Evolutionary conservation across 768 basidiomycete species (phyloP), one percentile per base, ranked within the genome.

Genomic region (Rhodotorula paludigena): DNA sequence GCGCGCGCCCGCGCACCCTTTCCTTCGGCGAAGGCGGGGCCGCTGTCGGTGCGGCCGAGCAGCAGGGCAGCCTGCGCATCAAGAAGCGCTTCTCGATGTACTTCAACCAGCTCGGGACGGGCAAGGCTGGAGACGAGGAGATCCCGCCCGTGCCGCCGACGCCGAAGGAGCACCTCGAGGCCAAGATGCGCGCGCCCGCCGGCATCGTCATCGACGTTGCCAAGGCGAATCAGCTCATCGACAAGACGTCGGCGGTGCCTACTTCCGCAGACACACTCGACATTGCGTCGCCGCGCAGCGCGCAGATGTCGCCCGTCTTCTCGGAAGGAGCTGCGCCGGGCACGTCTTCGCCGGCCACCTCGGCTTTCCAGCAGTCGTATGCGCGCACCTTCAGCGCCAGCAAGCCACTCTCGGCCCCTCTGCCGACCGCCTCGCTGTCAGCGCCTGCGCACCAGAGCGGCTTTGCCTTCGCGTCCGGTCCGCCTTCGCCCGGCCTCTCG

Each of bases 71-170:
- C 32, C 25, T 21, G 21, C 14, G 33, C 41, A 45, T 39, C 30
- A 59, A 60, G 62, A 68, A 68, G 38, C 57, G 62, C 32, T 48
- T 68, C 44, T 68, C 66, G 38, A 54, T 49, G 25, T 44, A 42
- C 41, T 32, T 52, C 28, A 57, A 58, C 21, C 49, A 39, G 35
- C 38, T 23, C 32, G 25, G 20, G 14, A 14, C 59, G 12, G 20
- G 5, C 1, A 5, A 8, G 16, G 12, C n/a, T 18, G 15, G 38
- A 14, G 53, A 30, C 35, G 56, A 51, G 12, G 11, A 35, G 35
- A 33, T 59, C n/a, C 62, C 67, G n/a, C 57, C 62, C 2, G 45
- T 60, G 1, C 67, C 57, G 18, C 49, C 57, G 21, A 59, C 47
- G 20, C 62, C 62, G 3, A 55, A 38, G 32, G 53, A 60, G 45